These are phyloP conservation scores for Singerocomus rubriflavus DNA, from an alignment of 1,284 basidiomycete genomes.

Conservation along the genomic window DNA sequence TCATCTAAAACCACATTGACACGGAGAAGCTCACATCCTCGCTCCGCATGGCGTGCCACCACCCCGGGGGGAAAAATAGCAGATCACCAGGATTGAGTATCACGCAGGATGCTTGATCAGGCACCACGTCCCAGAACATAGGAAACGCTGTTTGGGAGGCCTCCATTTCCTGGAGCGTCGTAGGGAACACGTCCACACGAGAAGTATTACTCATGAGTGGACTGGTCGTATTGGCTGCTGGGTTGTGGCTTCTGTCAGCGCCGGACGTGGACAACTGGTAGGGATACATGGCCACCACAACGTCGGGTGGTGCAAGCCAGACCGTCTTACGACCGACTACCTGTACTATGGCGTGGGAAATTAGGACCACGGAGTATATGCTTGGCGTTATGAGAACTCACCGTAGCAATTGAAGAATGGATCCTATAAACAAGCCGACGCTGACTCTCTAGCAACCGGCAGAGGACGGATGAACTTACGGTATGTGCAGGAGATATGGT, in stretches of 20 bases:
- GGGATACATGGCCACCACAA: constrained; percentile 28
- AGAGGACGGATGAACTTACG: constrained; percentile 46
- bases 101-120: constrained; percentile 61
- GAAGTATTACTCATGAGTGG: constrained; percentile 65
- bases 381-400: constrained; percentile 32
- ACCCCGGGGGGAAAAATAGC: constrained; percentile 84
- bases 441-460: background rate
- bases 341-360: constrained; percentile 58
- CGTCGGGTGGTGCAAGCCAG: constrained; percentile 83
- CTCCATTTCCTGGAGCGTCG: constrained; percentile 21
- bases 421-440: constrained; percentile 53
- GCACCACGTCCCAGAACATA: constrained; percentile 56
- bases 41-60: constrained; percentile 92
- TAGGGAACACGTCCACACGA: constrained; percentile 62
- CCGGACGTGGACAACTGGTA: constrained; percentile 8
- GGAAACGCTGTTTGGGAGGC: constrained; percentile 34
- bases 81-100: constrained; percentile 80
- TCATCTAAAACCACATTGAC: constrained; percentile 74
- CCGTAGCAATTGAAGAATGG: constrained; percentile 92
- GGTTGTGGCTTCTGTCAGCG: constrained; percentile 32
- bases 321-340: constrained; percentile 85
- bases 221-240: constrained; percentile 38
- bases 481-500: constrained; percentile 88
- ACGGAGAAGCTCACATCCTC: constrained; percentile 75
- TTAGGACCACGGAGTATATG: constrained; percentile 1